phyloP scores from a whole-genome alignment of 345 rosid genomes.

The Boechera stricta region DNA sequence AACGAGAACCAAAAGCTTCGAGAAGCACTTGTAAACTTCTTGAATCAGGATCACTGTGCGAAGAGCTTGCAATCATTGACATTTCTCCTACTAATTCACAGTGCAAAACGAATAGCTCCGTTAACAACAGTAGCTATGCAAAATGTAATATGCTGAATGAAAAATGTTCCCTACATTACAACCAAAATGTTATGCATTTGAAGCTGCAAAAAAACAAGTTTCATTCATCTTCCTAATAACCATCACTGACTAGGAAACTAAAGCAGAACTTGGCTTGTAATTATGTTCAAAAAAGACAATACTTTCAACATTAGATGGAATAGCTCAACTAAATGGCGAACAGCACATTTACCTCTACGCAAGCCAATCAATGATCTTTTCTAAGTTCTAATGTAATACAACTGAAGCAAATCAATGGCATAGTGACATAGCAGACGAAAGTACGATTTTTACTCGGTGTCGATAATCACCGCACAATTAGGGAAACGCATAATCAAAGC shows the following conservation, averaged over 20 bases:
- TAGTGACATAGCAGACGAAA: constrained; percentile 10
- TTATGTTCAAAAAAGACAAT: background rate
- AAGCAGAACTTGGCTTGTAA: constrained; percentile 31
- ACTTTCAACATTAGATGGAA: background rate
- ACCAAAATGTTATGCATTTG: constrained; percentile 10
- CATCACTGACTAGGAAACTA: constrained; percentile 10
- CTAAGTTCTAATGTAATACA: background rate
- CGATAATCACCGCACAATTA: constrained; percentile 1
- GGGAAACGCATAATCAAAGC: constrained; percentile 23
- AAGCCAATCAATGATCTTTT: constrained; percentile 15
- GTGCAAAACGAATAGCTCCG: constrained; percentile 2
- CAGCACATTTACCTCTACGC: background rate
- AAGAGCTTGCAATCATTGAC: constrained; percentile 38
- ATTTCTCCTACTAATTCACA: constrained; percentile 38
- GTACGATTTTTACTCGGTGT: background rate
- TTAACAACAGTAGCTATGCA: constrained; percentile 15
- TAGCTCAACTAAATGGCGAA: background rate
- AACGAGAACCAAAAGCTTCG: constrained; percentile 53
- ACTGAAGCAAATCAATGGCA: constrained; percentile 28
- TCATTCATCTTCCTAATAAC: constrained; percentile 6
- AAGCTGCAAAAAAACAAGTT: constrained; percentile 13
- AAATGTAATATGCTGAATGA: constrained; percentile 16
- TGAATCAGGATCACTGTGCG: constrained; percentile 43
- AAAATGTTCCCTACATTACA: constrained; percentile 24
- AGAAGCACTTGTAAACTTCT: constrained; percentile 51